Conservation (phyloP, 768 basidiomycete genomes). For the Psilocybe azurescens region DNA sequence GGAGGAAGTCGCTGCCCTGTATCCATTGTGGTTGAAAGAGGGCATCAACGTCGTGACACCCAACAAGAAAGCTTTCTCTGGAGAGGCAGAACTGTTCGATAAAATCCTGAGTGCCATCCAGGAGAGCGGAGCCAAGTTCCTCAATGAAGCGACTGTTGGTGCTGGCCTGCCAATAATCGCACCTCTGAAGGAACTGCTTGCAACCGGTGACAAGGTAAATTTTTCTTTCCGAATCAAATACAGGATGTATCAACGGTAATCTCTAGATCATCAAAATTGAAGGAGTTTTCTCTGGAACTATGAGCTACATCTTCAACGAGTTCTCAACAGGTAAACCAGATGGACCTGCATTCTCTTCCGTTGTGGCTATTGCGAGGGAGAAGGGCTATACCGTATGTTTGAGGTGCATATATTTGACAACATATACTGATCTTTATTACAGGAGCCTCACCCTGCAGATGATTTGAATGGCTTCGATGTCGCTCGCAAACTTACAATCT, state of each 20-base stretch:
- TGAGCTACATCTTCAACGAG: slow-evolving; percentile 99
- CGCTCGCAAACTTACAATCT: slow-evolving; percentile 95
- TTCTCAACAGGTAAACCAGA: slow-evolving; percentile 75
- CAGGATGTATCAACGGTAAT: not conserved
- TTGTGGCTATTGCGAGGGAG: slow-evolving; percentile 86
- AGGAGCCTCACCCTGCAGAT: slow-evolving; percentile 98
- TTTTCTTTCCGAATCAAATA: not conserved
- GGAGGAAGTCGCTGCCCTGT: slow-evolving; percentile 77
- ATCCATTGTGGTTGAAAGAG: slow-evolving; percentile 77
- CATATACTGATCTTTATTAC: not conserved
- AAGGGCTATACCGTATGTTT: slow-evolving; percentile 89
- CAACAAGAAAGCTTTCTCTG: slow-evolving; percentile 97
- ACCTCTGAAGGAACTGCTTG: slow-evolving; percentile 90
- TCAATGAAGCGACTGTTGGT: slow-evolving; percentile 93
- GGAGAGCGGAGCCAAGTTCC: slow-evolving; percentile 66
- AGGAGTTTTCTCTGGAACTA: slow-evolving; percentile 96
- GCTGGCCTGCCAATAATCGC: slow-evolving; percentile 93
- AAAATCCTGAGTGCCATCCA: slow-evolving; percentile 65
- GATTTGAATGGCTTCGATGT: slow-evolving; percentile 98
- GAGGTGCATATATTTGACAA: not conserved
- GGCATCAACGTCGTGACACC: slow-evolving; percentile 93
- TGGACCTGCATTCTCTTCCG: slow-evolving; percentile 83
- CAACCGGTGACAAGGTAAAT: slow-evolving; percentile 88
- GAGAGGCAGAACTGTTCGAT: slow-evolving; percentile 68
- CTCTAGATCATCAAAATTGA: slow-evolving; percentile 87